A percentile compares a stretch with the other conserved stretches of the same genome.
phyloP scores from a whole-genome alignment of 1,284 basidiomycete genomes.

The Ustanciosporium gigantosporum region DNA sequence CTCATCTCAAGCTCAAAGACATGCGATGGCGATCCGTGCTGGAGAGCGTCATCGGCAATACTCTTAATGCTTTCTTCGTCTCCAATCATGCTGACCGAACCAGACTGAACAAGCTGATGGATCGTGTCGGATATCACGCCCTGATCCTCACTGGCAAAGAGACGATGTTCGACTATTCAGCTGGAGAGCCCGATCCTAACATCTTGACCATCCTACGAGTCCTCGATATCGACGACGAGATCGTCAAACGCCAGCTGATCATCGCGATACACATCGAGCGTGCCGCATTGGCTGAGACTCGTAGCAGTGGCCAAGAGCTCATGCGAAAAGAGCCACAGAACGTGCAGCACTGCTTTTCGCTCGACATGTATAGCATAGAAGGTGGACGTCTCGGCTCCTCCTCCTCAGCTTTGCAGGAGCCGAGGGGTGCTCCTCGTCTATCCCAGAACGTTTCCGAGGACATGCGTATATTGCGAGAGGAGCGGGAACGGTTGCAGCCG shows the following conservation, averaged over 20 bases:
- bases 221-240: conserved; percentile 77
- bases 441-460: conserved; percentile 48
- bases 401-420: conserved; percentile 58
- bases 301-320: conserved; percentile 51
- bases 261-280: conserved; percentile 75
- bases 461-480: conserved; percentile 34
- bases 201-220: conserved; percentile 79
- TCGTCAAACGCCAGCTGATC: conserved; percentile 80
- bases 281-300: conserved; percentile 67
- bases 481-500: conserved; percentile 15
- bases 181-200: conserved; percentile 67
- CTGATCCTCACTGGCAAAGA: conserved; percentile 58
- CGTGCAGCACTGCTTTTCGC: conserved; percentile 54
- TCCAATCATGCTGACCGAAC: conserved; percentile 73
- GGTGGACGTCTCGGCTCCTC: conserved; percentile 38
- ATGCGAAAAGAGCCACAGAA: conserved; percentile 55
- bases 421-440: conserved; percentile 58
- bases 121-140: conserved; percentile 13
- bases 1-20: conserved; percentile 80
- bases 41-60: conserved; percentile 69
- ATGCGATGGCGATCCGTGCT: conserved; percentile 72
- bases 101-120: conserved; percentile 62
- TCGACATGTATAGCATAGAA: conserved; percentile 49
- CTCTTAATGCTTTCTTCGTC: conserved; percentile 77
- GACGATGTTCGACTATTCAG: conserved; percentile 63